Evolutionary conservation across 306 rosid genomes (phyloP).

Genomic region (Lathyrus oleraceus): DNA sequence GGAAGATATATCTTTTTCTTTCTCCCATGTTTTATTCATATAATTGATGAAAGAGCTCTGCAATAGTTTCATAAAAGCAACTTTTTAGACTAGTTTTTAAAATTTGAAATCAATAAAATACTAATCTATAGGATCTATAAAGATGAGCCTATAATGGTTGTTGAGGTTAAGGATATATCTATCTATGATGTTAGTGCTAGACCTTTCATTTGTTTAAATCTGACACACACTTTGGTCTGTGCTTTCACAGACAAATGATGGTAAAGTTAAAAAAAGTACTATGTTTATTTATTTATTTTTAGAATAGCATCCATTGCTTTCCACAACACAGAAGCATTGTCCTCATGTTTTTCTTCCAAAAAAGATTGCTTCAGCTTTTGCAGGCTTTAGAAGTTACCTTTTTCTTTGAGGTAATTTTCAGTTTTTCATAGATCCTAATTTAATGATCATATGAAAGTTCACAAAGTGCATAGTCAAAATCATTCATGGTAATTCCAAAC

Average conservation of each 20-base stretch:
- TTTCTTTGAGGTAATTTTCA: conserved; percentile 42
- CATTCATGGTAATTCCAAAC: too few relatives aligned
- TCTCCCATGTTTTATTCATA: conserved; percentile 23
- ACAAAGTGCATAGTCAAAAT: conserved; percentile 37
- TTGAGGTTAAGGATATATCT: conserved; percentile 25
- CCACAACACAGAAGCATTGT: conserved; percentile 41
- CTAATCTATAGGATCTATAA: conserved; percentile 12
- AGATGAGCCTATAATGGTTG: conserved; percentile 29
- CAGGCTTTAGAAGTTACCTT: conserved; percentile 41
- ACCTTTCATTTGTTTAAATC: conserved; percentile 51
- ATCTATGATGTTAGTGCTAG: conserved; percentile 32
- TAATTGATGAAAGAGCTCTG: conserved; percentile 32
- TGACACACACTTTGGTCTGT: conserved; percentile 55
- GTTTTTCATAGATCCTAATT: conserved; percentile 50
- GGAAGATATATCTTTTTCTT: conserved; percentile 37
- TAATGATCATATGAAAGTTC: conserved; percentile 36
- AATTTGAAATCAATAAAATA: conserved; percentile 2
- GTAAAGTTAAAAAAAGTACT: conserved; percentile 43
- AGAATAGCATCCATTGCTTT: conserved; percentile 44
- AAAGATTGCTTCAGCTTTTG: conserved; percentile 29
- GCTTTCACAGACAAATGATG: conserved; percentile 66
- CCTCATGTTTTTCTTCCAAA: conserved; percentile 50
- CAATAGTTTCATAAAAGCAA: conserved; percentile 39
- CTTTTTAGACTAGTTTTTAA: conserved; percentile 30
- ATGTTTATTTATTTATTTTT: conserved; percentile 40